These are phyloP conservation scores for Podospora pseudopauciseta DNA, from an alignment of 495 filamentous ascomycete genomes.

Conservation along the genomic window DNA sequence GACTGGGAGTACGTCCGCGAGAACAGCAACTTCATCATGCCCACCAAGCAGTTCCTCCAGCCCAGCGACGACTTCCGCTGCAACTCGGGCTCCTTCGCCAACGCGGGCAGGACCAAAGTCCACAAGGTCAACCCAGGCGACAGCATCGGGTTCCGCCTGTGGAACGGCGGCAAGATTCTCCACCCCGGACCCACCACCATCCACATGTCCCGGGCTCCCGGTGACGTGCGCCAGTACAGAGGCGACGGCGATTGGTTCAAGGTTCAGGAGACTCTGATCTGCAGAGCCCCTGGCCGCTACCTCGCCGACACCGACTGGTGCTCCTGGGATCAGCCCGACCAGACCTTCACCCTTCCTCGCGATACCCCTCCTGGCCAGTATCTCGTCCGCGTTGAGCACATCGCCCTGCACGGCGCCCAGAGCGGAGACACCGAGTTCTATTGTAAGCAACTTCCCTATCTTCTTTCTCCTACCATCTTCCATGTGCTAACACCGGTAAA, in stretches of 20 bases:
- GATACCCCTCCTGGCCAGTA: conserved; percentile 45
- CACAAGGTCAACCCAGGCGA: conserved; percentile 23
- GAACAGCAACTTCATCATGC: conserved; percentile 21
- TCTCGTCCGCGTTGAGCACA: conserved; percentile 48
- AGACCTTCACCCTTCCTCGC: conserved; percentile 38
- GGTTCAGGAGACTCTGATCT: conserved; percentile 35
- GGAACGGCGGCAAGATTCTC: conserved; percentile 26
- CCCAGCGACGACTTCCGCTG: conserved; percentile 36
- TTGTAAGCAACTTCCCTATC: conserved; percentile 21
- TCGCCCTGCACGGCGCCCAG: conserved; percentile 46
- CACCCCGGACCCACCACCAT: conserved; percentile 31
- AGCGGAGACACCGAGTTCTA: conserved; percentile 49
- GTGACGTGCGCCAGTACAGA: conserved; percentile 31
- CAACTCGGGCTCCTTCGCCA: conserved; percentile 20
- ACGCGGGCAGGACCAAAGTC: conserved; percentile 19
- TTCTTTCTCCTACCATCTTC: neutral
- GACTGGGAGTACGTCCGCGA: conserved; percentile 22
- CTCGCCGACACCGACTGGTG: conserved; percentile 29
- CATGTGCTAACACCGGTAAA: neutral
- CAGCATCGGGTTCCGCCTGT: conserved; percentile 33
- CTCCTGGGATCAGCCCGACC: conserved; percentile 23
- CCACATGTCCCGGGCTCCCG: conserved; percentile 37
- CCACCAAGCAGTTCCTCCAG: conserved; percentile 28
- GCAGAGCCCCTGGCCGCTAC: conserved; percentile 4
- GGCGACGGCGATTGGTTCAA: conserved; percentile 41